Base-by-base conservation (phyloP, 106 monocot genomes). In the Acorus gramineus region DNA sequence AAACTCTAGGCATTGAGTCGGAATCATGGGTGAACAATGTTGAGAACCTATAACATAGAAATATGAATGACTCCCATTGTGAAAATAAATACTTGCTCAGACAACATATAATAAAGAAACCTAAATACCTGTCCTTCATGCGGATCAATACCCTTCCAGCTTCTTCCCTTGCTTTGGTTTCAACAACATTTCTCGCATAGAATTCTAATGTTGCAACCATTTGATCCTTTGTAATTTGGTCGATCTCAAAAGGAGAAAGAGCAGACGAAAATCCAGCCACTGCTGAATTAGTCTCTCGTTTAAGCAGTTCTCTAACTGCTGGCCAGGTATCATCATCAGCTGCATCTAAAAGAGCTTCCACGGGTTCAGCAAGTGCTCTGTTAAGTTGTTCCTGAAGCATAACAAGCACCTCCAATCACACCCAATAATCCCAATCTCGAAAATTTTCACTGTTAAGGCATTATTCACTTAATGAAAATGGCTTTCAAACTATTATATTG, bases 1-100 rank as follows among this genome's bases (percentile, higher is more conserved):
- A 96, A 14, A 96, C 61, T 77, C 90, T 84, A 64, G 90, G 90
- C 90, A 90, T 96, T 12, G 86, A 90, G 68, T 96, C 87, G 65
- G 80, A 73, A 78, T 90, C 90, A 52, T 73, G 84, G 62, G 80
- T 96, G 72, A 96, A 96, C 64, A 96, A 77, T 56, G 82, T 87
- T 45, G 86, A 66, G 56, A 96, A 96, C 60, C 95, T 90, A 69
- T 10, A 77, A 42, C 42, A 66, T 56, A 8, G 9, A 60, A 8
- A 44, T 55, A 3, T 60, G 46, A 9, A 9, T 8, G 14, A 54
- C 5, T 72, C 55, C 56, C 28, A 28, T 0, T 28, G 28, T 28
- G 28, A 28, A 28, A 28, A 28, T 28, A 28, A 28, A 28, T 28
- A 28, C 28, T 28, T 28, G 28, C 28, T 28, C 28, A 28, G 28